phyloP scores from a whole-genome alignment of 2,329 filamentous ascomycete genomes.

The Ambrosiella cleistominuta region DNA sequence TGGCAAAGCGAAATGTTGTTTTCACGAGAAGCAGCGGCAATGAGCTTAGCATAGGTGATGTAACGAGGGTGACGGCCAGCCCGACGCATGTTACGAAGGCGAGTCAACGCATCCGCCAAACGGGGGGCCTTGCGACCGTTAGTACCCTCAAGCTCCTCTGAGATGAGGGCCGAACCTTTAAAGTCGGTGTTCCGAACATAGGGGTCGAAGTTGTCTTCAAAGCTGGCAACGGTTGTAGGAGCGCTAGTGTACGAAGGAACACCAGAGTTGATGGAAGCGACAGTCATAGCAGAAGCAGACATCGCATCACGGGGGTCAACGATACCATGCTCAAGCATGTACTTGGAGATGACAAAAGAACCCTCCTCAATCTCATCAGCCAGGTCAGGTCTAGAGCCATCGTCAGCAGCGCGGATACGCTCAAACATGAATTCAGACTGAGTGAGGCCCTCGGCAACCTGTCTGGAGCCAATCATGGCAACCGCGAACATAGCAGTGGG shows the following conservation, averaged over 20 bases:
- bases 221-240: conserved; percentile 35
- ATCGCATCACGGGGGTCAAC: conserved; percentile 34
- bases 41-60: conserved; percentile 92
- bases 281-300: conserved; percentile 18
- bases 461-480: conserved; percentile 69
- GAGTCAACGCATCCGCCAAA: conserved; percentile 62
- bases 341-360: conserved; percentile 47
- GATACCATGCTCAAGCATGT: conserved; percentile 39
- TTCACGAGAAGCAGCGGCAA: conserved; percentile 73
- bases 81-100: conserved; percentile 85
- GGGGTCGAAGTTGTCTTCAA: conserved; percentile 75
- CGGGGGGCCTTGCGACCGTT: conserved; percentile 55
- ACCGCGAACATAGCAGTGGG: conserved; percentile 81
- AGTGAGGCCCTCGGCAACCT: conserved; percentile 61
- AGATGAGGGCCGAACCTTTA: conserved; percentile 79
- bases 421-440: conserved; percentile 77
- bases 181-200: conserved; percentile 83
- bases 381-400: conserved; percentile 30
- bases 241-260: conserved; percentile 25
- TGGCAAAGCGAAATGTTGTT: conserved; percentile 66
- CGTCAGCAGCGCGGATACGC: conserved; percentile 50
- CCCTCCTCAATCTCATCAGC: conserved; percentile 76
- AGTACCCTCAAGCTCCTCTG: conserved; percentile 70
- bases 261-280: conserved; percentile 16
- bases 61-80: conserved; percentile 83